These are phyloP conservation scores for Hebeloma cylindrosporum DNA, from an alignment of 768 basidiomycete genomes.

Conservation along the genomic window DNA sequence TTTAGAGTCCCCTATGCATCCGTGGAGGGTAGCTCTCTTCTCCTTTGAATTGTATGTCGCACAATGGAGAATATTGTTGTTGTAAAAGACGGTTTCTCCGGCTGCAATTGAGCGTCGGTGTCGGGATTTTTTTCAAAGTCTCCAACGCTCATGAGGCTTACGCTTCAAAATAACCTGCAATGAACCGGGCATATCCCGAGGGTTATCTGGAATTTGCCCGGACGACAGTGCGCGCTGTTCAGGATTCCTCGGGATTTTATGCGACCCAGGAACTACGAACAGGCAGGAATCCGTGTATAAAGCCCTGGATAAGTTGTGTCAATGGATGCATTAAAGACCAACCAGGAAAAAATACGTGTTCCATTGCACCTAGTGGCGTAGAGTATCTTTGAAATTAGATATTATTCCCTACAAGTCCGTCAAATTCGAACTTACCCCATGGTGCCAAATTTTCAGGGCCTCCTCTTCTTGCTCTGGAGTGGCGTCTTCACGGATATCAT, in stretches of 20 bases:
- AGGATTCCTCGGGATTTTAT: constrained; percentile 53
- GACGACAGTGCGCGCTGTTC: constrained; percentile 59
- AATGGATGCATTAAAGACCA: background rate
- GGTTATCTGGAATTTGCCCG: constrained; percentile 50
- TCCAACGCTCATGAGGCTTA: constrained; percentile 27
- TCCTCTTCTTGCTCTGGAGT: constrained; percentile 56
- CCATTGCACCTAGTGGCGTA: constrained; percentile 63
- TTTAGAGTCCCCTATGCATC: constrained; percentile 58
- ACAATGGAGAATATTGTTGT: constrained; percentile 76
- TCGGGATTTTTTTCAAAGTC: background rate
- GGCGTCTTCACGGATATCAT: constrained; percentile 64
- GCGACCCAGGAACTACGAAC: constrained; percentile 69
- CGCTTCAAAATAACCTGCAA: constrained; percentile 55
- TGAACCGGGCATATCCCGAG: constrained; percentile 70
- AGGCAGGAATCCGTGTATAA: constrained; percentile 70
- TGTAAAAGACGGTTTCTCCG: constrained; percentile 80
- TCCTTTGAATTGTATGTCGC: constrained; percentile 54
- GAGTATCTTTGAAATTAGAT: background rate
- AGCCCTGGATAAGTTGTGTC: constrained; percentile 42
- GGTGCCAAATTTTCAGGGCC: constrained; percentile 59
- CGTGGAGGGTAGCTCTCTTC: constrained; percentile 68
- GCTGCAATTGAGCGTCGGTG: constrained; percentile 34
- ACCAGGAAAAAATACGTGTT: constrained; percentile 56
- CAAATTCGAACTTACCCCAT: constrained; percentile 51
- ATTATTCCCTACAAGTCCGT: background rate